Evolutionary conservation across 306 rosid species (phyloP).

Genomic region (Vachellia collinsii): DNA sequence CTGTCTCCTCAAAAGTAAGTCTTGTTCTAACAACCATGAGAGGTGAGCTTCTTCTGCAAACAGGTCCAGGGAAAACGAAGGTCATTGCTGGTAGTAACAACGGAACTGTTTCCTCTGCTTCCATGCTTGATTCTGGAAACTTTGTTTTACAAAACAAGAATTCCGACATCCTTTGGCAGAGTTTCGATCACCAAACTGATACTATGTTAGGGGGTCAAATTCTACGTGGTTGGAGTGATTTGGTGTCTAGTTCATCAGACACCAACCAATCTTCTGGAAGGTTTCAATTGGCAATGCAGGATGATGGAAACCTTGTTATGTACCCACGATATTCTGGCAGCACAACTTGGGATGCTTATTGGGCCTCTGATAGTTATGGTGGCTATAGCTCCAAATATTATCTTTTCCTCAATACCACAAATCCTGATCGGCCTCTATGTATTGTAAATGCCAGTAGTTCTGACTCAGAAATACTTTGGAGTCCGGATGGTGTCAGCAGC

Average conservation of each 20-base stretch:
- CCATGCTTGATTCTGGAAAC: slow-evolving; percentile 51
- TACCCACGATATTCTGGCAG: background rate
- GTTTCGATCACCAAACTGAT: no score
- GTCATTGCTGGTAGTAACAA: slow-evolving; percentile 14
- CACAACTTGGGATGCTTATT: slow-evolving; percentile 26
- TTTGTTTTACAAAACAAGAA: slow-evolving; percentile 27
- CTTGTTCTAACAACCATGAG: slow-evolving; percentile 29
- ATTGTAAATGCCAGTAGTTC: background rate
- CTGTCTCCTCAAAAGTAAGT: slow-evolving; percentile 23
- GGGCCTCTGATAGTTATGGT: background rate
- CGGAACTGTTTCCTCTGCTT: slow-evolving; percentile 39
- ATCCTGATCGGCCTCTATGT: background rate
- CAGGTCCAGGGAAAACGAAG: background rate
- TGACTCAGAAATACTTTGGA: background rate
- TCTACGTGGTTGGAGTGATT: slow-evolving; percentile 10
- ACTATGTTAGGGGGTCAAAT: slow-evolving; percentile 41
- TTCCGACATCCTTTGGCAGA: no score
- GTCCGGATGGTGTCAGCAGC: background rate
- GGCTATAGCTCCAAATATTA: no score
- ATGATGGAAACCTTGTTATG: slow-evolving; percentile 38
- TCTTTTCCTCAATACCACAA: no score
- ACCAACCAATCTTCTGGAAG: slow-evolving; percentile 27
- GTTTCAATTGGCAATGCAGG: slow-evolving; percentile 35
- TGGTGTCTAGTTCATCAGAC: slow-evolving; percentile 29
- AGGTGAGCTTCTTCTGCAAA: slow-evolving; percentile 20